phyloP scores from a whole-genome alignment of 257 asterid genomes.

The Asclepias syriaca region DNA sequence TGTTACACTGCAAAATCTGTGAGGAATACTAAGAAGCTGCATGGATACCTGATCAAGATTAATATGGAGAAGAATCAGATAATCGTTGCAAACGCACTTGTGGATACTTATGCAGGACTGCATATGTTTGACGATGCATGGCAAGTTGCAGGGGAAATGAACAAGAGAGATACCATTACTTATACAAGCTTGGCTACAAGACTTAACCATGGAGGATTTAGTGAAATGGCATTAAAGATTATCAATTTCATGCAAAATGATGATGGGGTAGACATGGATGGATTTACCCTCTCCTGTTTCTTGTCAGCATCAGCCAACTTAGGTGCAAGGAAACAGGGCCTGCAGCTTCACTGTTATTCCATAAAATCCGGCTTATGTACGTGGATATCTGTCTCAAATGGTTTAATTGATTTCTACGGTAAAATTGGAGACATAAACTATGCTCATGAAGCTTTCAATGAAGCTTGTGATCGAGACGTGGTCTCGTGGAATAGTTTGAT shows the following conservation, averaged over 20 bases:
- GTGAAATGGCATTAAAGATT: constrained; percentile 21
- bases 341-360: constrained; percentile 39
- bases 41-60: constrained; percentile 23
- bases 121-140: constrained; percentile 21
- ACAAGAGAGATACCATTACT: constrained; percentile 17
- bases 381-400: constrained; percentile 42
- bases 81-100: constrained; percentile 34
- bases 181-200: constrained; percentile 16
- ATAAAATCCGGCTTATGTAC: constrained; percentile 27
- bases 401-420: constrained; percentile 43
- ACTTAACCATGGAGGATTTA: constrained; percentile 9
- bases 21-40: constrained; percentile 23
- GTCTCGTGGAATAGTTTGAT: constrained; percentile 54
- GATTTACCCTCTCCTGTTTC: constrained; percentile 33
- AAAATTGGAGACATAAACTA: constrained; percentile 45
- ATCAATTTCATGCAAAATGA: constrained; percentile 32
- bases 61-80: constrained; percentile 18
- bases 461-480: constrained; percentile 33
- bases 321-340: constrained; percentile 44
- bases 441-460: constrained; percentile 29
- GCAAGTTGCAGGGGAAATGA: constrained; percentile 7
- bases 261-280: constrained; percentile 29
- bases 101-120: constrained; percentile 36
- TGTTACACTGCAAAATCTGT: constrained; percentile 14
- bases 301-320: constrained; percentile 44